Base-by-base conservation (phyloP, 257 asterid genomes). In the Ehretia macrophylla region DNA sequence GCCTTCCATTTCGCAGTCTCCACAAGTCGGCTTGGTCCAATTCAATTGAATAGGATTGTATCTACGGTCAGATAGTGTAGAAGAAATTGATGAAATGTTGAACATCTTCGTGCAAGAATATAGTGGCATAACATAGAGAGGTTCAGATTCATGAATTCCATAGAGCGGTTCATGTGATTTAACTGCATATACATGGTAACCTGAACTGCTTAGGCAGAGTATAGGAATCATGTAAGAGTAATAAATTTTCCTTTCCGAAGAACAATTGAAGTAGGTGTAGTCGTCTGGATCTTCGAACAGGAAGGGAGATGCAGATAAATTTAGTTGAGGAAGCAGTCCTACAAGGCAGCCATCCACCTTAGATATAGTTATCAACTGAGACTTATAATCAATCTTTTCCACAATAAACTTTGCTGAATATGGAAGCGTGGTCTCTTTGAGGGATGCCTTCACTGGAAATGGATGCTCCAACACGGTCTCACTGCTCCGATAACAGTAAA, bases 381-480 rank as follows among this genome's bases (percentile, higher is more conserved):
- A 8, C 14, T 16, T 9, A 51, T 69, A 69, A 21, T 9, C 4
- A 22, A 69, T 56, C 1, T 32, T 8, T 13, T 14, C 14, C 38
- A 69, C 52, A 8, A 21, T 0, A 10, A 69, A 56, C 37, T 46
- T 51, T 3, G 45, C 14, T 0, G 32, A 39, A 10, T 23, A 42
- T 18, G 63, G 50, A 11, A 55, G 48, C 51, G 42, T 20, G 38
- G 60, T n/a, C n/a, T n/a, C n/a, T n/a, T n/a, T n/a, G n/a, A n/a
- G n/a, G n/a, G n/a, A n/a, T n/a, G 19, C 47, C 46, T 56, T 27
- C 60, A 52, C 22, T 10, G 59, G 53, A 56, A 62, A 51, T 32
- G 47, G 60, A 8, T 56, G 10, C 39, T 65, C 69, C 63, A 56
- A 32, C 35, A 65, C 56, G 0, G 69, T 56, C 5, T 56, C 58